Evolutionary conservation across 2,329 filamentous ascomycete genomes (phyloP).

Genomic region (Daldinia eschscholtzii): DNA sequence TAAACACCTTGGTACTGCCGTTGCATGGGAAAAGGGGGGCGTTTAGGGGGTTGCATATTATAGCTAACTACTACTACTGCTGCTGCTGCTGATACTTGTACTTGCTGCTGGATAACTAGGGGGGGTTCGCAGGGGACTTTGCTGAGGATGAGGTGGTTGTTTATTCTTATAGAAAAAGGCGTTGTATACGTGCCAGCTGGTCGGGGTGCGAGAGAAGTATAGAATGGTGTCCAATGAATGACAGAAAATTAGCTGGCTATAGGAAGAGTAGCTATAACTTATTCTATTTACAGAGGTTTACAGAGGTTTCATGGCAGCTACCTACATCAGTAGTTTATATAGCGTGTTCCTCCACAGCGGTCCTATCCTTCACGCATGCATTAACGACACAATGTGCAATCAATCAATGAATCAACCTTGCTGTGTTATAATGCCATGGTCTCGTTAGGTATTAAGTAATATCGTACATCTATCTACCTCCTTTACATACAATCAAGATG

Average conservation of each 20-base stretch:
- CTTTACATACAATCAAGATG: neutral
- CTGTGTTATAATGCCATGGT: conserved; percentile 16
- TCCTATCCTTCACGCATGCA: neutral
- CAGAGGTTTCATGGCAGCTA: neutral
- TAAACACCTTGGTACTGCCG: neutral
- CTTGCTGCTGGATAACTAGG: neutral
- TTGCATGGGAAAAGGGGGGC: conserved; percentile 14
- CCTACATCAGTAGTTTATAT: neutral
- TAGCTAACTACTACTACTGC: neutral
- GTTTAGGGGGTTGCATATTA: conserved; percentile 24
- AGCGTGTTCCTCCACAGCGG: neutral
- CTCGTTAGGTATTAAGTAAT: conserved; percentile 26
- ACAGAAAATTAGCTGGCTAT: conserved; percentile 11
- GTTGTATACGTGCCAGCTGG: neutral
- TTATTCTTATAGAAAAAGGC: conserved; percentile 4
- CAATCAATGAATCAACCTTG: conserved; percentile 9
- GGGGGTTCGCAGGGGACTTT: neutral
- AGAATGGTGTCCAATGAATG: conserved; percentile 13
- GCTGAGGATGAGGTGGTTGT: neutral
- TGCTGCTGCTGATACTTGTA: neutral
- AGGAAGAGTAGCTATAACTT: neutral
- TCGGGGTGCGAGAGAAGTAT: conserved; percentile 6
- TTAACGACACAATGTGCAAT: neutral
- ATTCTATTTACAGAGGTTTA: neutral
- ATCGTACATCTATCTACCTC: conserved; percentile 1